Conservation (phyloP, 2,329 filamentous ascomycete species). For the Fusarium brevicatenulatum region DNA sequence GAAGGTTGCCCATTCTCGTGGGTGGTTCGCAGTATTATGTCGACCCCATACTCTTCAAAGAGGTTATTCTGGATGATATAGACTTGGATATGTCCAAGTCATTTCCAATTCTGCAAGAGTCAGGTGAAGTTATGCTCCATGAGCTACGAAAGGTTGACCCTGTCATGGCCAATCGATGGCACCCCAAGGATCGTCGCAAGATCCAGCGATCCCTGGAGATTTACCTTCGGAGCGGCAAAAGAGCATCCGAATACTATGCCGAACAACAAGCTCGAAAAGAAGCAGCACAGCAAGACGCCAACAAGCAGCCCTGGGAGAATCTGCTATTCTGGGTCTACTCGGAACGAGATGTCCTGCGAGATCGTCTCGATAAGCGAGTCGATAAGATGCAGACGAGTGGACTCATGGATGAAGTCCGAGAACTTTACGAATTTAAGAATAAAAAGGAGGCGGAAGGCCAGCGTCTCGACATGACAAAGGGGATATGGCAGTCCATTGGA, state of each 20-base stretch:
- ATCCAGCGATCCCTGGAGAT: slow-evolving; percentile 92
- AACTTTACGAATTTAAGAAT: slow-evolving; percentile 57
- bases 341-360: slow-evolving; percentile 71
- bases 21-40: slow-evolving; percentile 97
- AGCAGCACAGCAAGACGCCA: slow-evolving; percentile 39
- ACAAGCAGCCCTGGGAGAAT: slow-evolving; percentile 58
- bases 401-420: slow-evolving; percentile 60
- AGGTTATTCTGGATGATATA: slow-evolving; percentile 65
- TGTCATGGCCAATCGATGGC: slow-evolving; percentile 89
- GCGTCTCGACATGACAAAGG: slow-evolving; percentile 76
- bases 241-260: slow-evolving; percentile 86
- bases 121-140: slow-evolving; percentile 76
- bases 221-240: slow-evolving; percentile 81
- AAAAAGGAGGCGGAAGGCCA: slow-evolving; percentile 55
- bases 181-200: slow-evolving; percentile 91
- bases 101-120: slow-evolving; percentile 76
- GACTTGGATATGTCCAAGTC: slow-evolving; percentile 50
- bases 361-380: slow-evolving; percentile 79
- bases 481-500: slow-evolving; percentile 97
- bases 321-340: slow-evolving; percentile 91
- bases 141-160: slow-evolving; percentile 86
- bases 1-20: slow-evolving; percentile 87
- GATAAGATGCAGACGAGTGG: slow-evolving; percentile 79
- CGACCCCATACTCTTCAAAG: slow-evolving; percentile 82
- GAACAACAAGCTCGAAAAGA: slow-evolving; percentile 69